These are phyloP conservation scores for Chaetomiaceae sp. DNA, from an alignment of 2,329 filamentous ascomycete genomes.

Conservation along the genomic window DNA sequence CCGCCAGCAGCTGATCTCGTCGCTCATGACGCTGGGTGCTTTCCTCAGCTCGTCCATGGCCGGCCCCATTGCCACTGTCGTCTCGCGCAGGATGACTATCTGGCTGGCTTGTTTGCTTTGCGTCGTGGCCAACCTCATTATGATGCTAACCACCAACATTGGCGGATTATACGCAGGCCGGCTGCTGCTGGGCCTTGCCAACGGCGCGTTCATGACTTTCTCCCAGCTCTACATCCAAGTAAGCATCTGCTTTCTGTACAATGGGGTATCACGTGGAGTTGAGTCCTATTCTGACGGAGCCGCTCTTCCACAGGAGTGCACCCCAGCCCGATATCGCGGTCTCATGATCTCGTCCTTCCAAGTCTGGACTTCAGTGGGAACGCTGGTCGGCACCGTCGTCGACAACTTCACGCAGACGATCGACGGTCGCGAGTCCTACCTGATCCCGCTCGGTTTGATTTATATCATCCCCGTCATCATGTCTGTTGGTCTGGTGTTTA, in stretches of 20 bases:
- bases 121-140: slow-evolving; percentile 45
- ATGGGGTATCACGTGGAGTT: no score
- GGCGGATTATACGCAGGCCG: slow-evolving; percentile 48
- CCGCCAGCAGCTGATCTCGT: slow-evolving; percentile 41
- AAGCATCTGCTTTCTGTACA: neutral
- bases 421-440: slow-evolving; percentile 30
- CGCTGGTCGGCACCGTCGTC: slow-evolving; percentile 40
- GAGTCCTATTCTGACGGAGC: no score
- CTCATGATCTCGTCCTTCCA: slow-evolving; percentile 33
- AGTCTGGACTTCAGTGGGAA: slow-evolving; percentile 26
- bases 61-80: slow-evolving; percentile 31
- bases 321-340: slow-evolving; percentile 25
- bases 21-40: slow-evolving; percentile 24
- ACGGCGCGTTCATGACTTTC: slow-evolving; percentile 51
- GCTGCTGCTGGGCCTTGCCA: slow-evolving; percentile 47
- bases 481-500: slow-evolving; percentile 31
- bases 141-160: slow-evolving; percentile 49
- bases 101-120: slow-evolving; percentile 43
- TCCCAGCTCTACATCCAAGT: slow-evolving; percentile 31
- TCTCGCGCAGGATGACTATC: slow-evolving; percentile 33
- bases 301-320: no score
- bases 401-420: slow-evolving; percentile 41
- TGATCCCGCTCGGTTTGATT: slow-evolving; percentile 35
- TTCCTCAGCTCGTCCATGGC: slow-evolving; percentile 37
- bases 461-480: slow-evolving; percentile 33